Evolutionary conservation across 306 rosid genomes (phyloP), one percentile per base, ranked within the genome.

Genomic region (Quercus parvula): DNA sequence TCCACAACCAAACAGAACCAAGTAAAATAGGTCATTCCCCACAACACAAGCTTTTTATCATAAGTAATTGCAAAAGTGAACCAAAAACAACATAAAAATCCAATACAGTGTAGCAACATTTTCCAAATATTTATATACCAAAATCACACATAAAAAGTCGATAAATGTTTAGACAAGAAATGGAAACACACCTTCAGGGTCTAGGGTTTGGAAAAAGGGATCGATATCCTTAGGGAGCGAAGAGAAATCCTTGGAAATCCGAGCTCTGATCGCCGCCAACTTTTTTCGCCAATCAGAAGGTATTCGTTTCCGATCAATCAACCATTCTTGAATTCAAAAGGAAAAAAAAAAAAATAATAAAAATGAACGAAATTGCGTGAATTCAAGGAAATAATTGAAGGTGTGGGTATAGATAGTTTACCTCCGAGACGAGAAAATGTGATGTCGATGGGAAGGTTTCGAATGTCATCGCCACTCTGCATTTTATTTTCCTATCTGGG

Each of bases 381-480:
- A 49, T 24, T 24, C 41, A 4, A 33, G 5, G 3, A 61, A 3
- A 5, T 46, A 79, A 46, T 56, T 46, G 49, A 11, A 41, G 19
- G 52, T 35, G 69, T 14, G 63, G 20, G 19, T 13, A 38, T 24
- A 44, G 31, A 24, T 41, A 54, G 6, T 58, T 75, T 78, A 94
- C 98, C 97, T 84, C 97, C 97, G 64, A 94, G 94, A 77, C 98
- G 98, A 84, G 98, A 91, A 75, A 92, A 92, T 3, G 97, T 90
- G 82, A 94, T 94, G 86, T 91, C 97, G 17, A 94, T 92, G 7
- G 99, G 99, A 25, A 94, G 94, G 33, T 87, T 86, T 41, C 91
- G 97, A 83, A 94, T 73, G 54, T 90, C 95, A 13, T 90, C 95
- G 33, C 92, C 70, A 33, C 75, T 61, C n/a, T 85, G 97, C 97